Percentiles rank a stretch among this genome's conserved stretches.
Conservation (phyloP, 768 basidiomycete genomes). For the Hebeloma cylindrosporum region DNA sequence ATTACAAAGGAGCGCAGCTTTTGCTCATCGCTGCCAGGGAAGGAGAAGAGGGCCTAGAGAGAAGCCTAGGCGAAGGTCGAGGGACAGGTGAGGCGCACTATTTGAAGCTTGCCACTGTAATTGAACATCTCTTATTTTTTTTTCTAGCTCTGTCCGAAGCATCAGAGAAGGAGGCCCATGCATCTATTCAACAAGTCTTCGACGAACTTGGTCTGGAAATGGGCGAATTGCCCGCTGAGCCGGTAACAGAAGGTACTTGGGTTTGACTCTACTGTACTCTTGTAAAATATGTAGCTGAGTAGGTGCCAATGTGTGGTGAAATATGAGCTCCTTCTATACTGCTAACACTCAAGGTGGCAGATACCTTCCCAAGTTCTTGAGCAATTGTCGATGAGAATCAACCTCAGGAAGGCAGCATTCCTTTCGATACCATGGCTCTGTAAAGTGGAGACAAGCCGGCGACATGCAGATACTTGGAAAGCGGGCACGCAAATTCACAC, state of each 20-base stretch:
- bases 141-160: slow-evolving; percentile 38
- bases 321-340: too few relatives aligned
- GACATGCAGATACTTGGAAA: too few relatives aligned
- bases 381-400: too few relatives aligned
- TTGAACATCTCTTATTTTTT: neutral
- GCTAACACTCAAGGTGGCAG: too few relatives aligned
- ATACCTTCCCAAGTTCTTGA: too few relatives aligned
- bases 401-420: too few relatives aligned
- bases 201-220: slow-evolving; percentile 45
- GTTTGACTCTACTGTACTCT: slow-evolving; percentile 13
- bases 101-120: neutral
- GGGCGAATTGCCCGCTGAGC: slow-evolving; percentile 42
- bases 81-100: slow-evolving; percentile 48
- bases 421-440: too few relatives aligned
- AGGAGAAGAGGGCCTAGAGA: slow-evolving; percentile 47
- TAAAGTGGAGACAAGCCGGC: too few relatives aligned
- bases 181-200: slow-evolving; percentile 42
- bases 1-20: slow-evolving; percentile 54
- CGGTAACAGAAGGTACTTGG: slow-evolving; percentile 56
- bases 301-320: too few relatives aligned
- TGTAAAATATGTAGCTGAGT: neutral
- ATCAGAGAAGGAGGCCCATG: slow-evolving; percentile 39
- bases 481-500: too few relatives aligned
- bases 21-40: slow-evolving; percentile 53
- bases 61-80: slow-evolving; percentile 50